Evolutionary conservation across 2,329 filamentous ascomycete species (phyloP), one percentile per base, ranked within the genome.

Genomic region (Botrytis fragariae): DNA sequence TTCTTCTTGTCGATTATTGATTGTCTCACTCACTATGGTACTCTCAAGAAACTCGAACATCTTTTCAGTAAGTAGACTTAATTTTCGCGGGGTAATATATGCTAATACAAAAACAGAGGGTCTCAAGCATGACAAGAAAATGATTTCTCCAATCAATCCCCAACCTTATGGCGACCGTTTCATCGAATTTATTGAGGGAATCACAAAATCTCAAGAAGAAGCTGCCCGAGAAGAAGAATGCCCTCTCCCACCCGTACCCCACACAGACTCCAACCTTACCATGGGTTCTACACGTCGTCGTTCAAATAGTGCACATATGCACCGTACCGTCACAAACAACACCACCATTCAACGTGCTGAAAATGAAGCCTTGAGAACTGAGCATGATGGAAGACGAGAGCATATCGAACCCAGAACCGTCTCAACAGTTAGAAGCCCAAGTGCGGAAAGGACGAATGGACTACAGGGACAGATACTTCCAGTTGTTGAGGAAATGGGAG

Each of bases 1-100:
- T 99, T 99, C 83, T 99, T 99, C 81, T 89, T 99, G 12, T 97
- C 96, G 51, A 97, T 99, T 79, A 99, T 99, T 82, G 96, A 99
- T 83, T 99, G 96, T 82, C 86, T 99, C 79, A 99, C 96, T 79
- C 94, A 98, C 82, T 99, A 98, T 82, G 94, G 94, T 77, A 90
- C 95, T 76, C 89, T 97, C 83, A 99, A 99, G 84, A 95, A 96
- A 81, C 89, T 95, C 75, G 96, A 99, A 83, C 92, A 98, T 83
- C 96, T 98, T 83, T 96, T 95, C 92, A 99, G 80, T 81, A 75
- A 45, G 79, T 77, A 18, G 25, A 39, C 29, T 35, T 45, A 16
- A 39, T 48, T n/a, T 42, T 39, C 1, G n/a, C 22, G 39, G 32
- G 22, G 12, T 18, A 20, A n/a, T 7, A 10, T 37, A 60, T 72